Evolutionary conservation across 352 stramenopile species (phyloP).

Genomic region (Phytophthora idaei): DNA sequence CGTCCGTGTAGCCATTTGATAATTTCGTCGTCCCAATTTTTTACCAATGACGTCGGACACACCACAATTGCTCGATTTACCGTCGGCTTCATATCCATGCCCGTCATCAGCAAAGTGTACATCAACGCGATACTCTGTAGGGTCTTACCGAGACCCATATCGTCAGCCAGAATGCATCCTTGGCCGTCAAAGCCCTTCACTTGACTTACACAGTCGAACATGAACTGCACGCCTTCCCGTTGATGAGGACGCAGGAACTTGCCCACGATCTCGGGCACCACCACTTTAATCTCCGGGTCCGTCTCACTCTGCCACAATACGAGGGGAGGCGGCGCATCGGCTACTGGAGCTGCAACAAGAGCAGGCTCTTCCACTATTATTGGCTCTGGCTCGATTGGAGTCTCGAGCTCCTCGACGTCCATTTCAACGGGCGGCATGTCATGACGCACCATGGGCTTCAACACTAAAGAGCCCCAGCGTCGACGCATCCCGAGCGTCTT

Average conservation of each 20-base stretch:
- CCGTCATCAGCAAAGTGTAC: constrained; percentile 82
- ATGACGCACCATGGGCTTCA: constrained; percentile 69
- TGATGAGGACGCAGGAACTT: constrained; percentile 97
- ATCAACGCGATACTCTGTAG: constrained; percentile 89
- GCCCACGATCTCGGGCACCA: constrained; percentile 91
- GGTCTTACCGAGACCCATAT: constrained; percentile 90
- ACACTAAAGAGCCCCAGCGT: constrained; percentile 52
- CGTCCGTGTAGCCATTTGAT: constrained; percentile 87
- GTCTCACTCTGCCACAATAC: constrained; percentile 84
- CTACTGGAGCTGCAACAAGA: constrained; percentile 18
- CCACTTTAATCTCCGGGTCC: constrained; percentile 61
- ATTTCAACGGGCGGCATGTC: constrained; percentile 66
- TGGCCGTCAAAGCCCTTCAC: constrained; percentile 78
- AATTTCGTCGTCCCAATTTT: constrained; percentile 92
- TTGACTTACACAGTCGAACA: constrained; percentile 95
- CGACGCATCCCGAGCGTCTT: constrained; percentile 88
- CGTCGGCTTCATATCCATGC: constrained; percentile 69
- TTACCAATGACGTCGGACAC: constrained; percentile 86
- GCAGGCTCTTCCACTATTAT: constrained; percentile 27
- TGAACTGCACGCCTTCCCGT: constrained; percentile 96
- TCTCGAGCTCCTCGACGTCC: constrained; percentile 66
- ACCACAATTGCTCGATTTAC: constrained; percentile 81
- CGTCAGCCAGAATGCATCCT: constrained; percentile 88
- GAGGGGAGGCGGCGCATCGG: constrained; percentile 62
- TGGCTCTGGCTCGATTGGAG: constrained; percentile 32